These are phyloP conservation scores for Paraconiothyrium sp. DNA, from an alignment of 2,329 filamentous ascomycete species.

Conservation along the genomic window DNA sequence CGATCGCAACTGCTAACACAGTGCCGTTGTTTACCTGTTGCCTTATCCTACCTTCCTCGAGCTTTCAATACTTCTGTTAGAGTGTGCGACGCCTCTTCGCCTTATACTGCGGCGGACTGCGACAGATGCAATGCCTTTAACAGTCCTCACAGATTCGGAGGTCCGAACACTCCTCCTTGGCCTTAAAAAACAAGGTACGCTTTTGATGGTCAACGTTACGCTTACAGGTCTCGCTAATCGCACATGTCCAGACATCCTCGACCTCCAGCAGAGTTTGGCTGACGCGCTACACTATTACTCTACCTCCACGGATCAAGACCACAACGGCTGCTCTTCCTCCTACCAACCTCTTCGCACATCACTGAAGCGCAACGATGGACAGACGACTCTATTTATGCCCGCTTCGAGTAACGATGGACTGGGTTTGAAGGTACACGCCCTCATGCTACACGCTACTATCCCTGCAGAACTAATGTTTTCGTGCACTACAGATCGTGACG, in stretches of 20 bases:
- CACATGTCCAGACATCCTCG: slow-evolving; percentile 56
- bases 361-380: slow-evolving; percentile 68
- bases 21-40: slow-evolving; percentile 9
- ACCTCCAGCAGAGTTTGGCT: slow-evolving; percentile 66
- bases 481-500: slow-evolving; percentile 60
- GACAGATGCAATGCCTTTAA: slow-evolving; percentile 63
- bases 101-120: background rate
- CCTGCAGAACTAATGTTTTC: background rate
- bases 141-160: slow-evolving; percentile 66
- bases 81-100: background rate
- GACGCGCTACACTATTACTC: slow-evolving; percentile 73
- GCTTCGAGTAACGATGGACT: slow-evolving; percentile 67
- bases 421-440: slow-evolving; percentile 62
- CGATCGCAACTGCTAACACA: slow-evolving; percentile 2
- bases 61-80: background rate
- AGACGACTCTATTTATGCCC: slow-evolving; percentile 73
- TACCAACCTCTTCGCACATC: slow-evolving; percentile 71
- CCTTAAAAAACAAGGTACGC: slow-evolving; percentile 58
- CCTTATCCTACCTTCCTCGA: slow-evolving; percentile 9
- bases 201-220: background rate
- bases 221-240: background rate
- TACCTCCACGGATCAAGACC: slow-evolving; percentile 66
- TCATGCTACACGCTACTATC: background rate
- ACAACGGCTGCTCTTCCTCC: slow-evolving; percentile 64
- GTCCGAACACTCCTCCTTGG: slow-evolving; percentile 65